Conservation (phyloP, 2,329 filamentous ascomycete species). For the Cordyceps militaris region DNA sequence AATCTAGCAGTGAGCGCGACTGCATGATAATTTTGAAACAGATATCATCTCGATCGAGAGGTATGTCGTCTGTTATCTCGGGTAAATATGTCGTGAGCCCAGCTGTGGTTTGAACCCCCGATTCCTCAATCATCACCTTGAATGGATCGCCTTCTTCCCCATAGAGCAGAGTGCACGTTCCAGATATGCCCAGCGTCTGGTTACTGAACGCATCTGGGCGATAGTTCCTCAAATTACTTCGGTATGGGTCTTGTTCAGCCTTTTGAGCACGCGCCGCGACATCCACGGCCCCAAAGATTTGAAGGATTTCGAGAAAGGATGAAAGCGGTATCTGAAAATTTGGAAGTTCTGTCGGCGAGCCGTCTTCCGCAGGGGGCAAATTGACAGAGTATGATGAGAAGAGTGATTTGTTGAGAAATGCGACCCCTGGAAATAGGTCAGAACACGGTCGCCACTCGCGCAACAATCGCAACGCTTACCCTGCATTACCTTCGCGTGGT, state of each 20-base stretch:
- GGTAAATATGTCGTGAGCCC: slow-evolving; percentile 83
- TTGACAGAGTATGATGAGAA: slow-evolving; percentile 81
- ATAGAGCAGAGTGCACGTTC: slow-evolving; percentile 81
- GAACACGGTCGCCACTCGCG: slow-evolving; percentile 9
- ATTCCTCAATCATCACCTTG: slow-evolving; percentile 78
- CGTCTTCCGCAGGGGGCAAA: slow-evolving; percentile 31
- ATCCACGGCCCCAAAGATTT: slow-evolving; percentile 88
- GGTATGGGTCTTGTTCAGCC: slow-evolving; percentile 52
- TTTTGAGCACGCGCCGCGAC: slow-evolving; percentile 51
- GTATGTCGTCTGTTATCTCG: slow-evolving; percentile 71
- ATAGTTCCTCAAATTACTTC: slow-evolving; percentile 55
- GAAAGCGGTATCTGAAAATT: slow-evolving; percentile 82
- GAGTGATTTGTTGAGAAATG: slow-evolving; percentile 79
- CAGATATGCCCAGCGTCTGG: slow-evolving; percentile 73
- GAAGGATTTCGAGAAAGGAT: slow-evolving; percentile 84
- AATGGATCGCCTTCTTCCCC: slow-evolving; percentile 67
- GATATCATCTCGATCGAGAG: slow-evolving; percentile 73
- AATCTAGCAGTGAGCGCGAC: slow-evolving; percentile 63
- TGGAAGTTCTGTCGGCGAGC: slow-evolving; percentile 42
- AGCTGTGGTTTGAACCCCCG: slow-evolving; percentile 81
- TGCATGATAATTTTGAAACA: slow-evolving; percentile 94
- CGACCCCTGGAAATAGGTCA: slow-evolving; percentile 32
- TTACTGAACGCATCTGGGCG: slow-evolving; percentile 72
- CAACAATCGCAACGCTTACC: slow-evolving; percentile 39
- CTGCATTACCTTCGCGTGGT: slow-evolving; percentile 88